Conservation (phyloP, 345 rosid genomes). For the Physaria fendleri region DNA sequence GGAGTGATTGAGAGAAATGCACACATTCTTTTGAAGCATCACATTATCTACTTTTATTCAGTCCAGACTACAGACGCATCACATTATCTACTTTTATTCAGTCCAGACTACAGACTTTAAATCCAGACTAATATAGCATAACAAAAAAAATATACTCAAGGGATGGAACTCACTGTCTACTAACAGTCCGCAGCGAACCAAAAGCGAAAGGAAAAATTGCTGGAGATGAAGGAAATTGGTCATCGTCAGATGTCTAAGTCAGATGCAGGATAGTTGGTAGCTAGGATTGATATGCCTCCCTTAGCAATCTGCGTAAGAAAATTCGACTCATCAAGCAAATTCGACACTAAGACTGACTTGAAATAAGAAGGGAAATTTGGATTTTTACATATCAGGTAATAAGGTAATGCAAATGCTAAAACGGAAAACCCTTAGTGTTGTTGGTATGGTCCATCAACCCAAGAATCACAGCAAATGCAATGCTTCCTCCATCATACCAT, state of each 20-base stretch:
- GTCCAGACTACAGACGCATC: no score
- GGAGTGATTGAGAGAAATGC: no score
- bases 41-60: no score
- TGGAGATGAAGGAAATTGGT: slow-evolving; percentile 28
- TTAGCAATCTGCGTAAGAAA: slow-evolving; percentile 70
- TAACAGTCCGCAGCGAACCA: slow-evolving; percentile 62
- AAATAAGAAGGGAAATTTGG: neutral
- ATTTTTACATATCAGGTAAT: slow-evolving; percentile 61
- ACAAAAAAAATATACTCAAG: no score
- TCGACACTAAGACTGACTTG: neutral
- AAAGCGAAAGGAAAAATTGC: slow-evolving; percentile 35
- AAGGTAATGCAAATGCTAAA: slow-evolving; percentile 89
- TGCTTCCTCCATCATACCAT: slow-evolving; percentile 99
- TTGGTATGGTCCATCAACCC: slow-evolving; percentile 86
- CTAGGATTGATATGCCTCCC: slow-evolving; percentile 96
- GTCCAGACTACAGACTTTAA: no score
- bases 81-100: no score
- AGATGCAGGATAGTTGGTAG: slow-evolving; percentile 77
- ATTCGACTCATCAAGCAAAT: neutral
- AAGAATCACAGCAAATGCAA: slow-evolving; percentile 86
- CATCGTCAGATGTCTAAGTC: slow-evolving; percentile 37
- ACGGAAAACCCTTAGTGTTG: slow-evolving; percentile 79
- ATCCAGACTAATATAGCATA: neutral
- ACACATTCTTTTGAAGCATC: no score
- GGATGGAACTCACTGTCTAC: slow-evolving; percentile 75